These are phyloP conservation scores for Discostella stelligeroides DNA, from an alignment of 108 stramenopile genomes.

Conservation along the genomic window DNA sequence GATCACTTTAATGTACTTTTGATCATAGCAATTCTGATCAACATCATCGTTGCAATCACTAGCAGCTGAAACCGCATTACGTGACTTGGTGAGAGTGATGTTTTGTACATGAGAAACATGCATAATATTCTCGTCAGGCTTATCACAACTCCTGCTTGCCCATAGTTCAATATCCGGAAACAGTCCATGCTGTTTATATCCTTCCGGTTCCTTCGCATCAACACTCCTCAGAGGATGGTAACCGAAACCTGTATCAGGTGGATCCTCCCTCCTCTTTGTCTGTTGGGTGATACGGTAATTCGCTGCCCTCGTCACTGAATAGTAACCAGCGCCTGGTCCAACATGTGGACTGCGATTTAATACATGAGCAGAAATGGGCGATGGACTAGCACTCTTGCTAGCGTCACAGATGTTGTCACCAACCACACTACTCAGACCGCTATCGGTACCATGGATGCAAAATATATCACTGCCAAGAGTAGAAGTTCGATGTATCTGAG, in stretches of 20 bases:
- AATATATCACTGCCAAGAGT: slow-evolving; percentile 13
- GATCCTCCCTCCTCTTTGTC: slow-evolving; percentile 12
- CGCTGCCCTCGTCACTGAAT: not conserved
- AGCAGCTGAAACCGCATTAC: not conserved
- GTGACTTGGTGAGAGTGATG: not conserved
- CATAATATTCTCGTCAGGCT: not conserved
- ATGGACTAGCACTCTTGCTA: not conserved
- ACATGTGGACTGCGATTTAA: not conserved
- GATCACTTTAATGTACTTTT: not conserved
- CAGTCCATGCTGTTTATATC: slow-evolving; percentile 18
- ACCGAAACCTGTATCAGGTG: slow-evolving; percentile 15
- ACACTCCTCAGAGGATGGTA: slow-evolving; percentile 14
- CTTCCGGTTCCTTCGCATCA: slow-evolving; percentile 22
- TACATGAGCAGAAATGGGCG: not conserved
- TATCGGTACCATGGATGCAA: slow-evolving; percentile 24
- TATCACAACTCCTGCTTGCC: not conserved
- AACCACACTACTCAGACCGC: slow-evolving; percentile 8
- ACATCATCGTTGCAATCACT: no score
- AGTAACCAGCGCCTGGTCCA: no score
- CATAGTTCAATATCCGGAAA: slow-evolving; percentile 22
- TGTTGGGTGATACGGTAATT: not conserved
- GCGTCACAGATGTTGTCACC: slow-evolving; percentile 7
- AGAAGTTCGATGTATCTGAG: not conserved
- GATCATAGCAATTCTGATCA: not conserved
- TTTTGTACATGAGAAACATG: not conserved